Evolutionary conservation across 2,329 filamentous ascomycete genomes (phyloP), one percentile per base, ranked within the genome.

Genomic region (Fusarium falciforme): DNA sequence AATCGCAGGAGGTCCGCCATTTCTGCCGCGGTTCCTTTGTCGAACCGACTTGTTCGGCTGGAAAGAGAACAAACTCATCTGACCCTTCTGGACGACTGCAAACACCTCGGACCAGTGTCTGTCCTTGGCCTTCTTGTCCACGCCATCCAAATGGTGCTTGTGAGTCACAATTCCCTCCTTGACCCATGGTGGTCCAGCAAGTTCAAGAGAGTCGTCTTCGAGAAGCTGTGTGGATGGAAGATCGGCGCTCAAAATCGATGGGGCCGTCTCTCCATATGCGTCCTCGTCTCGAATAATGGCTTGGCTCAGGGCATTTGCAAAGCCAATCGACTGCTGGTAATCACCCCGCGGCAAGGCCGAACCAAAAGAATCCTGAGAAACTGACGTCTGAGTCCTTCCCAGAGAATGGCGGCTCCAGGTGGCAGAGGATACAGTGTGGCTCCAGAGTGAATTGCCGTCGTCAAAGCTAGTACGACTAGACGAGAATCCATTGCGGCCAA

Each of bases 121-220:
- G 78, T 98, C 96, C 83, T 96, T 98, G 71, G 95, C 93, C 81
- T 94, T 94, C 85, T 96, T 98, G 75, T 97, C 95, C 38, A 94
- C 88, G 6, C 94, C 91, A 80, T 98, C 96, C 5, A 98, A 88
- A 79, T 98, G 96, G 81, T 98, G 96, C 83, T 98, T 98, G 85
- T 99, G 96, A 76, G 96, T 96, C 22, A 98, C 87, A 77, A 97
- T 94, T 71, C 96, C 96, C 83, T 99, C 96, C 84, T 99, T 99
- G 31, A 97, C 93, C 96, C 96, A 99, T 0, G 96, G 96, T n/a
- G 96, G 94, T 27, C 96, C 96, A 12, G 93, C 91, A 42, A 99
- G 90, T 79, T 97, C 95, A 14, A 99, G 88, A 0, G 93, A 94
- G 79, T 99, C 96, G 78, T 98, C 96, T 78, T 98, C 96, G 0